Base-by-base conservation (phyloP, 176 grass and related monocot species). In the Oryza australiensis region DNA sequence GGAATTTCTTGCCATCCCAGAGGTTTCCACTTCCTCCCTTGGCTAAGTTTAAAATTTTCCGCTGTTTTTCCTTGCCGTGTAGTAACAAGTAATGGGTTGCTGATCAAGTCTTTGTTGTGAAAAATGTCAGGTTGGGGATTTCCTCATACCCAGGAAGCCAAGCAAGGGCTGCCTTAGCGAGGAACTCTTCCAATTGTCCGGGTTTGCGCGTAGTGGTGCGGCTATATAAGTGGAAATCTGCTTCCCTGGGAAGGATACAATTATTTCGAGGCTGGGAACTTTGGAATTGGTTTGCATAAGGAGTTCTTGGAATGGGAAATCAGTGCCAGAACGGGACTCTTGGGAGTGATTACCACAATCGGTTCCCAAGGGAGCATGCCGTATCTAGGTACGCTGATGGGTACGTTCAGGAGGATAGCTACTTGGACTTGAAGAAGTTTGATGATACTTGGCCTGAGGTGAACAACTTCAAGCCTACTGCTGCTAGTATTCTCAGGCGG, bases 311-410 rank as follows among this genome's bases (percentile, higher is more conserved):
- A 13, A 90, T 90, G 88, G 88, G 88, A 26, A 90, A 90, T 27
- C 84, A 81, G 48, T 87, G 85, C 85, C 85, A 86, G 72, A 90
- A 90, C 28, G 88, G 88, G 23, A 86, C 88, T 45, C 88, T 83
- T 64, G 84, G 88, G 69, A 90, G 64, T 23, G 84, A 87, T 12
- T 90, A 90, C 88, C 79, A 83, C 69, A 79, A 70, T 4, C 80
- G 80, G n/a, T 69, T 76, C 64, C 64, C 63, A 11, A 76, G 64
- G 3, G 82, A 84, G 45, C 73, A 68, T 5, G 37, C 88, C 0
- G 48, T 26, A 26, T 68, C 88, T 51, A 86, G 88, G 78, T 86
- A 74, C 6, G 62, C 73, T 8, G 84, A 86, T 64, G 84, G 62
- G 15, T 76, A 65, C 14, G 4, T 90, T 2, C 79, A 86, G 1